Evolutionary conservation across 2,329 filamentous ascomycete genomes (phyloP).

Genomic region (Alternaria viburni): DNA sequence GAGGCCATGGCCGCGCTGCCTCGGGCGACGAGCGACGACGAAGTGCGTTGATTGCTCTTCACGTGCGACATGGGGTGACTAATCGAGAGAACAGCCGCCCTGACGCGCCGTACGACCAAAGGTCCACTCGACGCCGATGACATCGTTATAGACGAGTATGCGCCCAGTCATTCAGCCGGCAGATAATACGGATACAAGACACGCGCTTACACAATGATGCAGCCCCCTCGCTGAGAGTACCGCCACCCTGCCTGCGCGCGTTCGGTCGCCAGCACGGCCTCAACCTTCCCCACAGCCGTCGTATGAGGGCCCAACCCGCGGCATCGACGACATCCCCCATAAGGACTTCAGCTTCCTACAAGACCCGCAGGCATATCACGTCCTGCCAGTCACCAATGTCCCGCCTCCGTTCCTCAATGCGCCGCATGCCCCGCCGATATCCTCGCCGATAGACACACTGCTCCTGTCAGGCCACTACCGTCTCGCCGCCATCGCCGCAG

Average conservation of each 20-base stretch:
- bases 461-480: constrained; percentile 79
- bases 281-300: constrained; percentile 26
- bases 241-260: constrained; percentile 22
- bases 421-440: constrained; percentile 64
- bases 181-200: background rate
- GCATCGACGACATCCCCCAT: constrained; percentile 48
- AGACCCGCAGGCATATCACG: constrained; percentile 62
- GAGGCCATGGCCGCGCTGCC: constrained; percentile 38
- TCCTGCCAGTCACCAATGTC: constrained; percentile 68
- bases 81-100: constrained; percentile 52
- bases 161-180: constrained; percentile 13
- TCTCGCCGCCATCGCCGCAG: constrained; percentile 73
- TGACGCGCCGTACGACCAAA: constrained; percentile 73
- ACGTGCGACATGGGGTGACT: background rate
- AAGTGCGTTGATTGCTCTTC: constrained; percentile 16
- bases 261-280: constrained; percentile 28
- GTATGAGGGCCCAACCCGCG: constrained; percentile 23
- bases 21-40: constrained; percentile 42
- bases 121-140: constrained; percentile 71
- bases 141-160: constrained; percentile 70
- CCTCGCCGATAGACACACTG: constrained; percentile 70
- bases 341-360: constrained; percentile 70
- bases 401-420: constrained; percentile 73
- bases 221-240: constrained; percentile 32
- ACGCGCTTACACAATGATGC: constrained; percentile 15